A percentile compares a stretch with the other conserved stretches of the same genome.
phyloP scores from a whole-genome alignment of 1,284 basidiomycete species.

The Sanguinoderma infundibulare region DNA sequence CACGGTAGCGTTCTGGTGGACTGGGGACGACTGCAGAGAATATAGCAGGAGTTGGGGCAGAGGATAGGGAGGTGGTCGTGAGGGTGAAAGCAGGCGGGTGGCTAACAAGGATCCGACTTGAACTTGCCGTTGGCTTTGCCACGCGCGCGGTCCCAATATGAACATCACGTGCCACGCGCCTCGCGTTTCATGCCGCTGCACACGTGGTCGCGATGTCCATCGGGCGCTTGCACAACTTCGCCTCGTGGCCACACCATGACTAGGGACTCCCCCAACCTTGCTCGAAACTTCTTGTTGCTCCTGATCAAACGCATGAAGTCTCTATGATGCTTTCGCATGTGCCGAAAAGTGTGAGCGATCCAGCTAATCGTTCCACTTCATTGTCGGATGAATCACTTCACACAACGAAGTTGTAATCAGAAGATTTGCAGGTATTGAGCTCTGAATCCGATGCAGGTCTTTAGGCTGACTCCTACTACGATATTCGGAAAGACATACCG shows the following conservation, averaged over 20 bases:
- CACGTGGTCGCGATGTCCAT: constrained; percentile 22
- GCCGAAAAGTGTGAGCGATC: no score
- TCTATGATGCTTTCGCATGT: no score
- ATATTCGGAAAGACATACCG: no score
- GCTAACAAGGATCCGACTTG: constrained; percentile 4
- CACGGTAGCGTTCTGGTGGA: constrained; percentile 1
- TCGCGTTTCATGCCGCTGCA: constrained; percentile 17
- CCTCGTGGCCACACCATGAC: no score
- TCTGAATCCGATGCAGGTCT: no score
- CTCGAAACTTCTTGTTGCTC: no score
- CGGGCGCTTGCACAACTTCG: not conserved
- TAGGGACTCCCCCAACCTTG: not conserved
- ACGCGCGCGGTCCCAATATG: constrained; percentile 24
- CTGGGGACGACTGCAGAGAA: not conserved
- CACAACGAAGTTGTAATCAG: no score
- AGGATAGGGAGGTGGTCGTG: constrained; percentile 18
- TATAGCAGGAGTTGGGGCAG: not conserved
- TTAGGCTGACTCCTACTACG: no score
- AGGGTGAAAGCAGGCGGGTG: constrained; percentile 13
- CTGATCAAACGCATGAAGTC: no score
- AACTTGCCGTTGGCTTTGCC: constrained; percentile 22
- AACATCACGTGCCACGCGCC: constrained; percentile 32
- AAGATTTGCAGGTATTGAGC: no score
- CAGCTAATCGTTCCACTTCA: no score
- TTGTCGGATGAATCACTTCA: no score